Evolutionary conservation across 2,329 filamentous ascomycete species (phyloP).

Genomic region (Trichocomaceae sp.): DNA sequence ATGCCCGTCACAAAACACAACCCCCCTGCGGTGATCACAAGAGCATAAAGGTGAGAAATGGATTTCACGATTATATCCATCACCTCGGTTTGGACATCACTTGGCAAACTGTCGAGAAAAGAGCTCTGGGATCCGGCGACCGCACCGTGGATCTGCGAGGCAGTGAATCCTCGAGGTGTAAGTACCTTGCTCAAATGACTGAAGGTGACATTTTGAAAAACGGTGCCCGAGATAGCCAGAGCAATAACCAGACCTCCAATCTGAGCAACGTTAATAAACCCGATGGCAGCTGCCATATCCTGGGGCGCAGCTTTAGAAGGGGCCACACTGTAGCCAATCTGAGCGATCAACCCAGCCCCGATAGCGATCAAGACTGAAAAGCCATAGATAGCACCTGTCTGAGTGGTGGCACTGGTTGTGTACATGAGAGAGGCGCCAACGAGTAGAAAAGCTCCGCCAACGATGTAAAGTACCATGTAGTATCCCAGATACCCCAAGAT

Average conservation of each 20-base stretch:
- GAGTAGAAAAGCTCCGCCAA: too few relatives aligned
- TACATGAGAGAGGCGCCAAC: too few relatives aligned
- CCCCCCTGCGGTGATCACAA: too few relatives aligned
- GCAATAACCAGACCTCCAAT: conserved; percentile 1
- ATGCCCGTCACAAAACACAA: too few relatives aligned
- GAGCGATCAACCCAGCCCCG: neutral
- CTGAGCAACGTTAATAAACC: conserved; percentile 3
- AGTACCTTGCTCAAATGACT: neutral
- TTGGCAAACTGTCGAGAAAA: neutral
- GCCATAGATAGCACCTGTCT: neutral
- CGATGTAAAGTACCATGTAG: conserved; percentile 7
- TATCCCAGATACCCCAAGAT: conserved; percentile 20
- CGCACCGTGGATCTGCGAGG: conserved; percentile 1
- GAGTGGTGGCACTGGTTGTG: too few relatives aligned
- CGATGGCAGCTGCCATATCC: neutral
- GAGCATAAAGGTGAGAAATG: too few relatives aligned
- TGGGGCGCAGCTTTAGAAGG: neutral
- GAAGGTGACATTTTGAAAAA: conserved; percentile 1
- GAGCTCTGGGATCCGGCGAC: neutral
- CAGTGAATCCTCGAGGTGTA: neutral
- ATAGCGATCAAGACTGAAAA: neutral
- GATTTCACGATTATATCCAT: neutral
- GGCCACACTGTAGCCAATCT: neutral
- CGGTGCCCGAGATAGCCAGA: conserved; percentile 1
- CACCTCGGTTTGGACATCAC: neutral